Evolutionary conservation across 2,329 filamentous ascomycete species (phyloP), one percentile per base, ranked within the genome.

Genomic region (Verticillium klebahnii): DNA sequence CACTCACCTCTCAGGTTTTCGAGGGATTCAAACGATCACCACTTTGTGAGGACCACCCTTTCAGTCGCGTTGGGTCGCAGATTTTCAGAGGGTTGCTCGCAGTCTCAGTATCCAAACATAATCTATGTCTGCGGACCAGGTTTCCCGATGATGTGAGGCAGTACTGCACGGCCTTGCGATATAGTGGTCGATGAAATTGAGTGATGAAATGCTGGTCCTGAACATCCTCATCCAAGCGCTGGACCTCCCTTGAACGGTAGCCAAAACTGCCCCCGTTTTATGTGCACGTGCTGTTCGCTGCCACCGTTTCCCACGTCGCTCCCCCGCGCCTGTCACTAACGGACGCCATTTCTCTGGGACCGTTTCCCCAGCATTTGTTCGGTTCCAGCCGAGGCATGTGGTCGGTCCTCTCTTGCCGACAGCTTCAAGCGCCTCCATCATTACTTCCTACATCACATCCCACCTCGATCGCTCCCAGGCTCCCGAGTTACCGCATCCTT

Each of bases 371-470:
- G 40, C n/a, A 50, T 50, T 50, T 50, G 40, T n/a, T 50, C 40
- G 40, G 40, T 50, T 50, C 58, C 59, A 63, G 58, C 64, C 64
- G 64, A 66, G 64, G 64, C 64, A 66, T 66, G 63, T 66, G 64
- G 61, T 61, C 57, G 64, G 61, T 61, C 57, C 58, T 40, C 61
- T 50, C 37, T 50, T 50, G 40, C 40, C 40, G 40, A 50, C 40
- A 50, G 40, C 40, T 50, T 50, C 40, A 37, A 37, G 37, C 17
- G 37, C 17, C 37, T 40, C 37, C 54, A 60, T 34, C n/a, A 57
- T 60, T 52, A 32, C 39, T 50, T 39, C 31, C 36, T 32, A 32
- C 25, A 23, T 9, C 34, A 19, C 2, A 23, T 23, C n/a, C 19
- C 12, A 25, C 7, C 8, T 12, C n/a, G 40, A 5, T 9, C 8